These are phyloP conservation scores for Conidiobolus incongruus DNA, from an alignment of 371 early-diverging fungal genomes.

Conservation along the genomic window DNA sequence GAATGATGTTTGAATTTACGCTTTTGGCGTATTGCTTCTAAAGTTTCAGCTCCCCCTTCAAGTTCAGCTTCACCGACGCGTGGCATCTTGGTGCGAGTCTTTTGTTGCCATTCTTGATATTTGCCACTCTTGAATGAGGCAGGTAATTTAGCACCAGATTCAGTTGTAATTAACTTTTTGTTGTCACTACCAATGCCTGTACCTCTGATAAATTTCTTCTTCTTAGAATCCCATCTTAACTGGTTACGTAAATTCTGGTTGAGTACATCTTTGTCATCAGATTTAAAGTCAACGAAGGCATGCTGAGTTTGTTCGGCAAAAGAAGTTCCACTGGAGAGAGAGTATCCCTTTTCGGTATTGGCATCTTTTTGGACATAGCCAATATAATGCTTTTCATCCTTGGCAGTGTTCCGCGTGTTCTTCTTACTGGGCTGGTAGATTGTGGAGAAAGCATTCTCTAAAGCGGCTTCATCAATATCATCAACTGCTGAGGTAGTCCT, in stretches of 20 bases:
- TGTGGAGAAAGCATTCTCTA: conserved; percentile 17
- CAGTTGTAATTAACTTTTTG: conserved; percentile 82
- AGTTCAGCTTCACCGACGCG: conserved; percentile 74
- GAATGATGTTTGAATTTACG: conserved; percentile 18
- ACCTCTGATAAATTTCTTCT: conserved; percentile 71
- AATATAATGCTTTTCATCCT: conserved; percentile 75
- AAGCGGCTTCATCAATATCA: conserved; percentile 20
- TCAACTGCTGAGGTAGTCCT: conserved; percentile 12
- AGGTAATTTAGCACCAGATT: conserved; percentile 71
- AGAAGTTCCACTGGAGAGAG: conserved; percentile 41
- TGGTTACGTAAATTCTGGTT: conserved; percentile 22
- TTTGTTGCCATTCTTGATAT: conserved; percentile 70
- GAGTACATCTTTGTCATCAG: conserved; percentile 50
- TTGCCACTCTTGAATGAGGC: conserved; percentile 73
- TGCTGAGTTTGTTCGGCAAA: conserved; percentile 62
- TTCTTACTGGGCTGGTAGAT: conserved; percentile 15
- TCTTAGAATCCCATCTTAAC: conserved; percentile 82
- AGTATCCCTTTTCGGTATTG: conserved; percentile 79
- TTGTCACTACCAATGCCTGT: conserved; percentile 82
- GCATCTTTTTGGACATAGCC: conserved; percentile 67
- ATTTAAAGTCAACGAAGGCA: conserved; percentile 56
- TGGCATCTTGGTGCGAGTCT: conserved; percentile 53
- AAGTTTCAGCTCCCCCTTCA: conserved; percentile 6
- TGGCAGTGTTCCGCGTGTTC: conserved; percentile 17
- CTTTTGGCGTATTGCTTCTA: conserved; percentile 18